phyloP scores from a whole-genome alignment of 176 grass and related monocot genomes.

The Musa schizocarpa region DNA sequence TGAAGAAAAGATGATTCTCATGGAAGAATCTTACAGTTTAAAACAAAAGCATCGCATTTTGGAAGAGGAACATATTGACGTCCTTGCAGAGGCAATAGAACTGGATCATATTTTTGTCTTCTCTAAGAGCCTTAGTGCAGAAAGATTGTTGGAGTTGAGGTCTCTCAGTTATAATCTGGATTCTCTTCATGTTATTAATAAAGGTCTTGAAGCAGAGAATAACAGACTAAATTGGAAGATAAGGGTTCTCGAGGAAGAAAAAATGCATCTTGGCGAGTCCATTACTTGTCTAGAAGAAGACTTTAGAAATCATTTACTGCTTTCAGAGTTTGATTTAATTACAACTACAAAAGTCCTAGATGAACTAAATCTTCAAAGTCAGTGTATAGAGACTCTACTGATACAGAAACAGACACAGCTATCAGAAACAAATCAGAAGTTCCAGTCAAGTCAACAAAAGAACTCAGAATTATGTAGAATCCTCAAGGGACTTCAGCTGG shows the following conservation, averaged over 20 bases:
- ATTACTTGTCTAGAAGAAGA: slow-evolving; percentile 44
- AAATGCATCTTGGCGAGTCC: slow-evolving; percentile 43
- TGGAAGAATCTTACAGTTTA: slow-evolving; percentile 38
- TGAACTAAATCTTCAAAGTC: slow-evolving; percentile 50
- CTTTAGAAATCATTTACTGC: slow-evolving; percentile 44
- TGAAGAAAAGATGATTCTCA: slow-evolving; percentile 38
- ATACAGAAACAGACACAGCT: slow-evolving; percentile 41
- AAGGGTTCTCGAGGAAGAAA: slow-evolving; percentile 44
- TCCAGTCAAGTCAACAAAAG: slow-evolving; percentile 43
- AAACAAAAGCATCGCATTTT: slow-evolving; percentile 34
- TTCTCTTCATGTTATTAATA: slow-evolving; percentile 53
- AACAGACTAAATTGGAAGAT: slow-evolving; percentile 36
- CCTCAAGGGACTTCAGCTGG: slow-evolving; percentile 44
- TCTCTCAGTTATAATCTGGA: slow-evolving; percentile 54
- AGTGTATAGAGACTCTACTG: slow-evolving; percentile 28
- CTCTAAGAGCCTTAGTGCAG: slow-evolving; percentile 44
- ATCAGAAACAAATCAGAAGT: slow-evolving; percentile 50
- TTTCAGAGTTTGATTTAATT: slow-evolving; percentile 70
- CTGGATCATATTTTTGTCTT: slow-evolving; percentile 64
- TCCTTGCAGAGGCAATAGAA: slow-evolving; percentile 54
- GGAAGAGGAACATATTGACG: slow-evolving; percentile 31
- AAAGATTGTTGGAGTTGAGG: neutral
- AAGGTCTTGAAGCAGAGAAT: slow-evolving; percentile 29
- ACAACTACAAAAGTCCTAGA: slow-evolving; percentile 28
- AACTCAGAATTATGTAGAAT: slow-evolving; percentile 40